phyloP scores from a whole-genome alignment of 2,329 filamentous ascomycete species.

The Alternaria solani region DNA sequence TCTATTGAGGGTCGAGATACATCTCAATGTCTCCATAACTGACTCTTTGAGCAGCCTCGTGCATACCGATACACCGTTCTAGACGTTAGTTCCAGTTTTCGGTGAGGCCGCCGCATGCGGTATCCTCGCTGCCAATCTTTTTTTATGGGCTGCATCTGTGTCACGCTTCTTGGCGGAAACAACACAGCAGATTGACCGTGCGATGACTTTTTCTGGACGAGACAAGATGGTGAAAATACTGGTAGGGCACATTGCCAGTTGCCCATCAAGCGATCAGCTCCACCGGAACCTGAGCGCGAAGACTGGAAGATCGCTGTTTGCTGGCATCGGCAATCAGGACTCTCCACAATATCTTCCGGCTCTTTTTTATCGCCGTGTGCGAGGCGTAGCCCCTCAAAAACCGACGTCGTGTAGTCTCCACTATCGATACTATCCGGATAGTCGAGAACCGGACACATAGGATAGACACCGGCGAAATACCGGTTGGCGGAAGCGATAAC shows the following conservation, averaged over 20 bases:
- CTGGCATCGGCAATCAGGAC: neutral
- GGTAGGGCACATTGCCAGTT: neutral
- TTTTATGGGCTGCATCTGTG: neutral
- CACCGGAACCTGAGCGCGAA: neutral
- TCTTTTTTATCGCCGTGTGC: neutral
- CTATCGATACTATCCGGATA: neutral
- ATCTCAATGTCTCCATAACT: neutral
- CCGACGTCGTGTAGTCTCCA: neutral
- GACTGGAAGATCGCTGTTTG: neutral
- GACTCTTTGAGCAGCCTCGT: neutral
- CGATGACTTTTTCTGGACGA: neutral
- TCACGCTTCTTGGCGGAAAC: neutral
- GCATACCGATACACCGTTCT: neutral
- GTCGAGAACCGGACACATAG: neutral
- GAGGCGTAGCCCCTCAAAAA: neutral
- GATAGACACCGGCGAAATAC: slow-evolving; percentile 14
- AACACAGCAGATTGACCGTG: neutral
- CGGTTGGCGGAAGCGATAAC: slow-evolving; percentile 20
- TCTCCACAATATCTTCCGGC: neutral
- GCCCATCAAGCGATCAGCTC: neutral
- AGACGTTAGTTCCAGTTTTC: neutral
- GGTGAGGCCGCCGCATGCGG: neutral
- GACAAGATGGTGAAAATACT: neutral
- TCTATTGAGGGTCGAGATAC: neutral
- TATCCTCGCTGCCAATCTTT: slow-evolving; percentile 2